Base-by-base conservation (phyloP, 345 rosid species). In the Trapa incisa region DNA sequence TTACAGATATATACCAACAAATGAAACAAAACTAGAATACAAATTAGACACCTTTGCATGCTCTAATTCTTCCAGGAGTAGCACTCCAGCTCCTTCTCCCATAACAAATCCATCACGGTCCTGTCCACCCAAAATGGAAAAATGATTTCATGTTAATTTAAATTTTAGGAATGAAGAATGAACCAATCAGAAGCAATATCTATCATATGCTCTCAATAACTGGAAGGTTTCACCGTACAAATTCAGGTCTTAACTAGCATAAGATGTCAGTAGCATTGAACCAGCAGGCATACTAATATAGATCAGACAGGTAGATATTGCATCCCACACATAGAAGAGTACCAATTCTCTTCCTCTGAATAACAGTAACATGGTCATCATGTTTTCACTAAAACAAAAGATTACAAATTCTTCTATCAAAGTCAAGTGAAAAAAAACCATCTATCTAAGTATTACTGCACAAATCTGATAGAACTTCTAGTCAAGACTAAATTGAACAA, bases 21-120 rank as follows among this genome's bases (percentile, higher is more conserved):
- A 58, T 0, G 17, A 33, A 16, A 33, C 10, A 58, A 58, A 58
- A 9, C 11, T 57, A 43, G 2, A 29, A 50, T 22, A 67, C 4
- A n/a, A 48, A 39, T 17, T 39, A 38, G 5, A 9, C 65, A 85
- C 89, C 83, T 85, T 80, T 43, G 86, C 86, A 79, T 85, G 86
- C 67, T 82, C 84, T 56, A 82, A 64, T 68, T 84, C 89, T 73
- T 84, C 89, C 63, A 84, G 68, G 67, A 85, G 83, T 68, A 85
- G 72, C 75, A 85, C 85, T 10, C 89, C 89, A 36, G 84, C 85
- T 75, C 89, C 86, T 77, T 85, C 86, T 37, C 89, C 86, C 81
- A 85, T 77, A 33, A 85, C 85, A 67, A 85, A 80, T 74, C 86
- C 86, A 74, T 85, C 85, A 15, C 83, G 79, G 66, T 66, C 76